phyloP scores from a whole-genome alignment of 495 filamentous ascomycete species.

The Darksidea phi region DNA sequence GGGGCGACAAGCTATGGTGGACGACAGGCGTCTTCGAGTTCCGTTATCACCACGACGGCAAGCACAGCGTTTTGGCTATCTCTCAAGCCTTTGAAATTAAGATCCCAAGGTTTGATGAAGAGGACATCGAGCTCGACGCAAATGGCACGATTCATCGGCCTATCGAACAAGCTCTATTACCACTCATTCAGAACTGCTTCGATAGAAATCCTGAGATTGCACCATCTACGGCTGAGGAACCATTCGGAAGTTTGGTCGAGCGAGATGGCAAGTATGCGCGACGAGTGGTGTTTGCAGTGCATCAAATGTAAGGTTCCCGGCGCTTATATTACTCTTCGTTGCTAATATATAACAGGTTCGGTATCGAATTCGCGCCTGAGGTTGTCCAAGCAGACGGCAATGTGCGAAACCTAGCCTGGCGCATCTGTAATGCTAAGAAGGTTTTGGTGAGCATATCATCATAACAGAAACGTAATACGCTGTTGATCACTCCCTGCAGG shows the following conservation, averaged over 20 bases:
- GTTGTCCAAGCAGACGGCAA: slow-evolving; percentile 93
- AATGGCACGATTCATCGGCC: slow-evolving; percentile 53
- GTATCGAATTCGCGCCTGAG: slow-evolving; percentile 88
- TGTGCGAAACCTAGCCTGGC: slow-evolving; percentile 87
- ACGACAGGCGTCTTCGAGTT: slow-evolving; percentile 93
- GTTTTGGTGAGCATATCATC: slow-evolving; percentile 68
- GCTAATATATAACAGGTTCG: slow-evolving; percentile 59
- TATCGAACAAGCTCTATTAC: slow-evolving; percentile 74
- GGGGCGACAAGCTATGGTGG: slow-evolving; percentile 96
- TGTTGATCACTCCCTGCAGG: slow-evolving; percentile 44
- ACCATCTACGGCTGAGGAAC: slow-evolving; percentile 73
- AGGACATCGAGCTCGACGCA: slow-evolving; percentile 54
- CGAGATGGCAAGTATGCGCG: slow-evolving; percentile 84
- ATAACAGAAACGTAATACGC: not conserved
- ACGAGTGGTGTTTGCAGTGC: slow-evolving; percentile 87
- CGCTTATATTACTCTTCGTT: not conserved
- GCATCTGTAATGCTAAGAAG: slow-evolving; percentile 91
- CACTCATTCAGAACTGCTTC: slow-evolving; percentile 85
- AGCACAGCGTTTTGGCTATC: slow-evolving; percentile 94
- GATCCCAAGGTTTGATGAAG: slow-evolving; percentile 72
- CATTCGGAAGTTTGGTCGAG: slow-evolving; percentile 78
- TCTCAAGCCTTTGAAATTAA: slow-evolving; percentile 90
- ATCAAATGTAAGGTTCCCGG: slow-evolving; percentile 66
- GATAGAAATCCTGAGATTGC: slow-evolving; percentile 91
- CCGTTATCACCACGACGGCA: slow-evolving; percentile 91